Evolutionary conservation across 345 rosid species (phyloP), one percentile per base, ranked within the genome.

Genomic region (Theobroma cacao): DNA sequence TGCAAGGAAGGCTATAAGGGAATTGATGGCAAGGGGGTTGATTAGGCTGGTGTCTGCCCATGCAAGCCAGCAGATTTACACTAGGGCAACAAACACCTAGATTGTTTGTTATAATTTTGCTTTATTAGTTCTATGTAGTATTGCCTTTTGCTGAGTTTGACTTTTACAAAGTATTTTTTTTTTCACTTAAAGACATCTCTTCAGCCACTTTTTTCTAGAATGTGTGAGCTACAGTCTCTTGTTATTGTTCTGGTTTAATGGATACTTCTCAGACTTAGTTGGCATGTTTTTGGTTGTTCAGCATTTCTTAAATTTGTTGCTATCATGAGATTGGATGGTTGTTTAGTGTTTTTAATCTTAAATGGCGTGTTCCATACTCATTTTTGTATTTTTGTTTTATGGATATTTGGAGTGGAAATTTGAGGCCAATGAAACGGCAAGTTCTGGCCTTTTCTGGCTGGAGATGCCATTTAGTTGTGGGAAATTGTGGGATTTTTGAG

Each of bases 41-140:
- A 89, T 91, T 84, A 81, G 93, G 87, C 87, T 90, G 97, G 88
- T 92, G 5, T 89, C 96, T 65, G 81, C 93, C 59, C 94, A 92
- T 81, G 72, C 95, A 13, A 90, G 94, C 89, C 95, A 92, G 85
- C 93, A 92, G 88, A 94, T 94, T 56, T 91, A 91, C 87, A 90
- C 95, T 47, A 88, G 98, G 81, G 92, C 93, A 0, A 89, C 97
- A 4, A 90, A 90, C 77, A 89, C 90, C 80, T 91, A 85, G 80
- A 69, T 55, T 55, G 43, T 48, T 66, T 17, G 31, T 40, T 6
- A 6, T 14, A n/a, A 20, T 72, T 58, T 72, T 72, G 64, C 30
- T 22, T 72, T 22, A 61, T 45, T 61, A 62, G 77, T 75, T 61
- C 38, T 5, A 60, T 75, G 58, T 33, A 61, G 31, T 43, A 48